Evolutionary conservation across 352 stramenopile genomes (phyloP), one percentile per base, ranked within the genome.

Genomic region (Blastocystis sp.): DNA sequence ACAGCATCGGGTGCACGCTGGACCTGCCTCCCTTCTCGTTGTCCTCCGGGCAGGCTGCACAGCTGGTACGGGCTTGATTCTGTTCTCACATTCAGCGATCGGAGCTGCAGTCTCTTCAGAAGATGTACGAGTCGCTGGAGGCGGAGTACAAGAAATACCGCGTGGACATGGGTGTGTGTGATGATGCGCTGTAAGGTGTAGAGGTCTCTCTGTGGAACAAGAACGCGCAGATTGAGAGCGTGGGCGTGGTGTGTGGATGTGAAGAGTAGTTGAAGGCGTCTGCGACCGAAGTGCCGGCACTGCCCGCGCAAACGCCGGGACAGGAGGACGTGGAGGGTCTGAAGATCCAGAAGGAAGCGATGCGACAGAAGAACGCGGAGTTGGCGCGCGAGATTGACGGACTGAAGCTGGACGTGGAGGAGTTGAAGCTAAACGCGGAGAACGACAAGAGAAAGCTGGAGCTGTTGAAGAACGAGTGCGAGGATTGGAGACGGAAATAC

Each of bases 131-230:
- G 43, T 60, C 19, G 4, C 66, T 77, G 14, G 66, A 77, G 60
- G 66, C 53, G 45, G 66, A 77, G 19, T 77, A 77, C 52, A 77
- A 77, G 66, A 77, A 77, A 45, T 77, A 61, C 45, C 66, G 66
- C 52, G 66, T 77, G 43, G 66, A 77, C n/a, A 71, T 71, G 64
- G 64, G 64, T 71, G 48, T 21, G 23, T 69, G 14, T 38, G 4
- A n/a, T 43, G 14, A 17, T 5, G 3, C 34, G 4, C 43, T 38
- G 4, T 71, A 21, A 43, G 3, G 19, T 14, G 28, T 19, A 53
- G 66, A 77, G n/a, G 66, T 77, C 21, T 60, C 60, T 34, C 40
- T 77, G 4, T 77, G 66, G 66, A 77, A 77, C 66, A 77, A 77
- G 43, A 77, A 77, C 52, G 53, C 66, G 2, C 66, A 77, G 19